Evolutionary conservation across 202 grass and related monocot species (phyloP).

Genomic region (Saccharum hybrid): DNA sequence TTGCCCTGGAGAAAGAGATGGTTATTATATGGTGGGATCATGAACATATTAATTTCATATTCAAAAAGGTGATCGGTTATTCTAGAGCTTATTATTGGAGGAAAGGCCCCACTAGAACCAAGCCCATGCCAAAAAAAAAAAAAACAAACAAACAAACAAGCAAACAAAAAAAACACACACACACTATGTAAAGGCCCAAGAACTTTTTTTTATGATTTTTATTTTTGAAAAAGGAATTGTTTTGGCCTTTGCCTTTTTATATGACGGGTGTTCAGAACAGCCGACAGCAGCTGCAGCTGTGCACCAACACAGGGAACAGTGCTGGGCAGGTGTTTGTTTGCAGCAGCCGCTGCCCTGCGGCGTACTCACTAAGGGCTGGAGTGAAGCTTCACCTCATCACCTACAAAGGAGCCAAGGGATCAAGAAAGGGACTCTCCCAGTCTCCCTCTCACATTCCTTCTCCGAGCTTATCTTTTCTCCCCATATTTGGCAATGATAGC

Average conservation of each 20-base stretch:
- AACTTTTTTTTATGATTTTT: neutral
- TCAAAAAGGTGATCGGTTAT: slow-evolving; percentile 5
- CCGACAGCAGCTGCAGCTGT: neutral
- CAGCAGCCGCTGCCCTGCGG: neutral
- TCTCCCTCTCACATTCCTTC: neutral
- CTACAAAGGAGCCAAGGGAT: neutral
- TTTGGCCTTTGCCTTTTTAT: no score
- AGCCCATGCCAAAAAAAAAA: neutral
- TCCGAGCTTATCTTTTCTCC: neutral
- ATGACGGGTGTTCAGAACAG: no score
- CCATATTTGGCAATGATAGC: neutral
- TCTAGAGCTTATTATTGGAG: slow-evolving; percentile 1
- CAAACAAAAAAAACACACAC: no score
- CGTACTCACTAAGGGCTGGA: neutral
- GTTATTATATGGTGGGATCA: slow-evolving; percentile 14
- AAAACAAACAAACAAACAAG: neutral
- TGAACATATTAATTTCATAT: neutral
- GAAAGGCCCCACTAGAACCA: neutral
- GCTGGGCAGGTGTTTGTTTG: neutral
- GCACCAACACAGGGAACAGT: neutral
- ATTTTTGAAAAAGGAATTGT: no score
- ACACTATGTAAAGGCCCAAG: neutral
- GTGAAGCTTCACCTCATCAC: neutral
- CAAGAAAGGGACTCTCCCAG: neutral
- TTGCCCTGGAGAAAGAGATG: slow-evolving; percentile 58